A percentile compares a stretch with the other conserved stretches of the same genome.
These are phyloP conservation scores for Teratosphaeria nubilosa DNA, from an alignment of 2,329 filamentous ascomycete genomes.

Conservation along the genomic window DNA sequence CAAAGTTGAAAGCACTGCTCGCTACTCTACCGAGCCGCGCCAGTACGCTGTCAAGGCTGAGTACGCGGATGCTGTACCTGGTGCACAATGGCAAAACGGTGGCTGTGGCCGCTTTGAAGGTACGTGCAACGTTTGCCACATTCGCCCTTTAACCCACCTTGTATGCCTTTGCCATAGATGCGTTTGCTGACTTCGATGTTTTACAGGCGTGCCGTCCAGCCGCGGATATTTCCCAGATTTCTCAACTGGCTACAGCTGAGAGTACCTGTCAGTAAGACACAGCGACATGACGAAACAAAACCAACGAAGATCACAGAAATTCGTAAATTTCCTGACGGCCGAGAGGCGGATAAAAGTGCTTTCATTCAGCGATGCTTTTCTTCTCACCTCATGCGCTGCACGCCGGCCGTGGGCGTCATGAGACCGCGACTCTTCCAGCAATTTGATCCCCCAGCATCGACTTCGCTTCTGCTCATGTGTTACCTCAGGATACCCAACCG, in stretches of 20 bases:
- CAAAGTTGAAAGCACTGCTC: conserved; percentile 21
- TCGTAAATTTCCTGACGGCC: background rate
- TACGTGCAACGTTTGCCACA: background rate
- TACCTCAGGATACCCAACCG: background rate
- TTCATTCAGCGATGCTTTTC: background rate
- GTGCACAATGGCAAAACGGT: conserved; percentile 28
- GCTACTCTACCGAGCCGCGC: conserved; percentile 23
- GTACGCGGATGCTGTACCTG: conserved; percentile 26
- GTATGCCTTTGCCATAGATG: background rate
- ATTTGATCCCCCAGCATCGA: background rate
- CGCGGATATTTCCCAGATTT: conserved; percentile 39
- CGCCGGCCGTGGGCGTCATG: background rate
- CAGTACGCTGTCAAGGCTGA: conserved; percentile 33
- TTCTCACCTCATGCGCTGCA: background rate
- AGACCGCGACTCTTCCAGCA: background rate
- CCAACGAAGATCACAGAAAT: background rate
- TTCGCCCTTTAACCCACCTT: background rate
- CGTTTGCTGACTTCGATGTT: background rate
- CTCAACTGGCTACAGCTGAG: conserved; percentile 11
- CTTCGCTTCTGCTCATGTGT: background rate
- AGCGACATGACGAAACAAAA: background rate
- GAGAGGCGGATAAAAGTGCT: background rate
- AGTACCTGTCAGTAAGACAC: background rate
- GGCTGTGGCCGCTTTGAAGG: conserved; percentile 34
- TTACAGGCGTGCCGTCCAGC: conserved; percentile 31